Base-by-base conservation (phyloP, 2,329 filamentous ascomycete species). In the Talaromyces amestolkiae region DNA sequence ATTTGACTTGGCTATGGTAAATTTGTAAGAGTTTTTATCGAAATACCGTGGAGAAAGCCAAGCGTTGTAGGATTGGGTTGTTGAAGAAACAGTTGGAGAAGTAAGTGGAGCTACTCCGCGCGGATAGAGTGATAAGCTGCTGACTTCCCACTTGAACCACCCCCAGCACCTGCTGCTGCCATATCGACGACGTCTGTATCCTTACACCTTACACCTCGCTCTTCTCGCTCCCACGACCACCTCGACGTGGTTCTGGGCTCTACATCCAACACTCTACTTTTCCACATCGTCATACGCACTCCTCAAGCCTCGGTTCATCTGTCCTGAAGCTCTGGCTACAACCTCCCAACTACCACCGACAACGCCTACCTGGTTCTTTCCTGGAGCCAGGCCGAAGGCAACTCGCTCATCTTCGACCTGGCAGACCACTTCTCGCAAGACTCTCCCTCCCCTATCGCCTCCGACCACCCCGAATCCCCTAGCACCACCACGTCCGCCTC, bases 401-500 rank as follows among this genome's bases (percentile, higher is more conserved):
- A 72, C 72, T 73, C 72, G 72, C 61, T 80, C 81, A 80, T 79
- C 78, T 81, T 87, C 87, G 89, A 87, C 85, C 89, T 91, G 89
- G 89, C 89, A 85, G 85, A 90, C 86, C 85, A 87, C 83, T 82
- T 75, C 77, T 81, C 85, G 79, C 81, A 80, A 76, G 78, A 80
- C 77, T 77, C 76, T 78, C 78, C 80, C 79, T 82, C 86, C 84
- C 85, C 84, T 84, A 82, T 84, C 86, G 82, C 84, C 82, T 81
- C 89, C 86, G 89, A 88, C 87, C 79, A 84, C 83, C 85, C 86
- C 84, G 78, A 84, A 80, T 83, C 81, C 76, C 83, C 85, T 83
- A 84, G 80, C 71, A 77, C 80, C 72, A 76, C 80, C 74, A 77
- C 78, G 77, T 74, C 84, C 78, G 75, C 62, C 15, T 51, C 62